Evolutionary conservation across 2,329 filamentous ascomycete species (phyloP).

Genomic region (Fusarium piperis): DNA sequence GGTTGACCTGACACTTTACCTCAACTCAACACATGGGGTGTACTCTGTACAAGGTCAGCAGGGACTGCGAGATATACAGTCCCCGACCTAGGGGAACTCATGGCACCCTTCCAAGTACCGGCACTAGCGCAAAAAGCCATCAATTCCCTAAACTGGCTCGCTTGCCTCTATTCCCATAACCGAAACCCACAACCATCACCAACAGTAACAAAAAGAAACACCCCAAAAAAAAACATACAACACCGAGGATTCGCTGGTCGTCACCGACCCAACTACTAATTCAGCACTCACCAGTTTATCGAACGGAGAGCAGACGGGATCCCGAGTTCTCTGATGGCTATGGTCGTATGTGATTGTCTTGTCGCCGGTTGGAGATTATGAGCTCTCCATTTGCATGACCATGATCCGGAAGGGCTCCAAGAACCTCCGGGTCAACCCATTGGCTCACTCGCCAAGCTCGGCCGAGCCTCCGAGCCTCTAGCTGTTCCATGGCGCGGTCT

Average conservation of each 20-base stretch:
- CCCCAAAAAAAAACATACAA: slow-evolving; percentile 23
- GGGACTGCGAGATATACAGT: neutral
- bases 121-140: neutral
- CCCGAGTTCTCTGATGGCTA: slow-evolving; percentile 25
- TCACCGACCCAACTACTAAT: slow-evolving; percentile 32
- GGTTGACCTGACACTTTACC: neutral
- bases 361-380: neutral
- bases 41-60: neutral
- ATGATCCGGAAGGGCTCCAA: neutral
- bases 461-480: slow-evolving; percentile 3
- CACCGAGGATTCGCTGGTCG: slow-evolving; percentile 31
- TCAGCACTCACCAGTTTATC: slow-evolving; percentile 28
- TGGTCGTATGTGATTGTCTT: slow-evolving; percentile 28
- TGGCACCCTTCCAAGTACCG: too few relatives aligned
- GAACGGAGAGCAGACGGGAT: slow-evolving; percentile 30
- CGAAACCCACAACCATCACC: neutral
- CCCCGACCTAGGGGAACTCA: neutral
- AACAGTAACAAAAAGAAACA: neutral
- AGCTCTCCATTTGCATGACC: neutral
- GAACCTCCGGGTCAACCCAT: neutral
- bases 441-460: neutral
- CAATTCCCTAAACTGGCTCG: neutral
- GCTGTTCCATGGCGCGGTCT: neutral
- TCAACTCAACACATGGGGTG: neutral
- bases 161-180: neutral